Evolutionary conservation across 192 early-diverging fungal genomes (phyloP).

Genomic region (Umbelopsis sp.): DNA sequence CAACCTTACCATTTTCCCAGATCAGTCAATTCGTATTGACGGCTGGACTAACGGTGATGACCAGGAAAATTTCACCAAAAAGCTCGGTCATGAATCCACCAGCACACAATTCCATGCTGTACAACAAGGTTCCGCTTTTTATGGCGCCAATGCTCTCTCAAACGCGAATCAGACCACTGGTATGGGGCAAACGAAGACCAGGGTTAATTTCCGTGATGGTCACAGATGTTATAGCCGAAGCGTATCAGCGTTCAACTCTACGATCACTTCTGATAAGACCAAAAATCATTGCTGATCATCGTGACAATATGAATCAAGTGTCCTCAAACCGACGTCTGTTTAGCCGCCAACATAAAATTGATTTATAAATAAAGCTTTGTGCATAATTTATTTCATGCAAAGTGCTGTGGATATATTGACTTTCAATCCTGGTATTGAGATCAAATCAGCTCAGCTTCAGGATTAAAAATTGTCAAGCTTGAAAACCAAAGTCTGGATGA

Average conservation of each 20-base stretch:
- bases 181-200: neutral
- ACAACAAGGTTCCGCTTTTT: conserved; percentile 21
- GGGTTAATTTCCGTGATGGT: neutral
- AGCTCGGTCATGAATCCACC: neutral
- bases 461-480: too few species aligned
- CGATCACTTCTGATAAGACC: conserved; percentile 11
- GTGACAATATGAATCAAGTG: too few species aligned
- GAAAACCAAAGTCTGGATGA: too few species aligned
- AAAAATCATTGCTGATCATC: neutral
- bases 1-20: conserved; percentile 7
- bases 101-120: neutral
- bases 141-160: neutral
- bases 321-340: too few species aligned
- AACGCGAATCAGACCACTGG: conserved; percentile 7
- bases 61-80: neutral
- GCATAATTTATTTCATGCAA: too few species aligned
- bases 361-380: too few species aligned
- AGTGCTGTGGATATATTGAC: too few species aligned
- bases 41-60: neutral
- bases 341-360: too few species aligned
- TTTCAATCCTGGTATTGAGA: too few species aligned
- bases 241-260: neutral
- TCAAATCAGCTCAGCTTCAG: too few species aligned
- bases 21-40: conserved; percentile 20
- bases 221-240: conserved; percentile 17